Base-by-base conservation (phyloP, 176 grass and related monocot genomes). In the Musa itinerans region DNA sequence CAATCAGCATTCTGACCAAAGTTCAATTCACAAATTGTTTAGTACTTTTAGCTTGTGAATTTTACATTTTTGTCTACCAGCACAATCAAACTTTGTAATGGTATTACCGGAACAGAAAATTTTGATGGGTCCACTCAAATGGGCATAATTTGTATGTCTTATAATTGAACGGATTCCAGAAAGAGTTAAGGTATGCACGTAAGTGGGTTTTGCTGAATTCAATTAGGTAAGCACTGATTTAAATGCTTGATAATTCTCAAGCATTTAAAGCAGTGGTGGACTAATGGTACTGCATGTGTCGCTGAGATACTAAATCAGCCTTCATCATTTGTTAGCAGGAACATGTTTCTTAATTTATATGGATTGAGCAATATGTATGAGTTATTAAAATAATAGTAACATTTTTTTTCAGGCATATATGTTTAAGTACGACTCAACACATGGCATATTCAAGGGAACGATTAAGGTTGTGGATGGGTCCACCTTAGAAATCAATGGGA, bases 401-500 rank as follows among this genome's bases (percentile, higher is more conserved):
- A 21, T 52, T 50, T 50, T 70, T 81, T 81, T 68, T 52, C 69
- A 96, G 92, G 92, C 87, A 62, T 96, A 89, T 78, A 89, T 96
- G 87, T 89, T 96, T 67, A 96, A 96, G 68, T 92, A 96, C 50
- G 92, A 96, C 78, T 96, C 89, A 2, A 92, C 85, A 0, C 92
- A 96, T 53, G 85, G 92, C 59, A 68, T 71, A 83, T 96, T 87
- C 78, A 92, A 89, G 79, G 85, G 92, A 74, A 81, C 82, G 68
- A 87, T 96, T 72, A 87, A 87, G 74, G 89, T 92, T 58, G 24
- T 89, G 48, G 87, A 92, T 58, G 78, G 66, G 20, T 88, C 87
- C 29, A 86, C 78, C 64, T 78, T 96, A 82, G 87, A 92, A 76
- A 94, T 96, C 64, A 89, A 96, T 86, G 92, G 89, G 75, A 96